Evolutionary conservation across 1,284 basidiomycete genomes (phyloP), one percentile per base, ranked within the genome.

Genomic region (Inonotus hispidus): DNA sequence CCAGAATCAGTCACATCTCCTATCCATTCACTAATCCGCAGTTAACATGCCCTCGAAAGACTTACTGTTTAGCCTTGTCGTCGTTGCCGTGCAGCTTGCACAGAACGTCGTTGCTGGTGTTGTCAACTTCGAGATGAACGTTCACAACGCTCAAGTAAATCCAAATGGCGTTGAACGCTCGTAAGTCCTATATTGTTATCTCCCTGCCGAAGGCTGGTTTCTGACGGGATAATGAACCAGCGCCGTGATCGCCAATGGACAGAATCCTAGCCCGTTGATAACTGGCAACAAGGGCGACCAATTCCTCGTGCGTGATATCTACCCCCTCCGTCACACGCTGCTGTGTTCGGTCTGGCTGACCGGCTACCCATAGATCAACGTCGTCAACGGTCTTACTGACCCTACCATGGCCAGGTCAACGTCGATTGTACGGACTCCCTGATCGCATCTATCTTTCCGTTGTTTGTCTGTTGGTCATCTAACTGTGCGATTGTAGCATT

Each of bases 401-500:
- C 14, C 55, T n/a, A 60, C 64, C 3, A 67, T 69, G 66, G 39
- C 65, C 45, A 63, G 62, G 19, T 53, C 65, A 6, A 73, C 71
- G 23, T 67, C 68, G 11, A 67, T 72, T 21, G 72, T 69, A 59
- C 21, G 63, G 32, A 32, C 8, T 32, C 32, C 8, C 8, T 8
- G 8, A 32, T 8, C 8, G 32, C 32, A 32, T 32, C 32, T 55
- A 7, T 38, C 29, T 2, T 23, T 10, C 2, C 38, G 25, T 32
- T 13, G 21, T 6, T 4, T 11, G 2, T 49, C 21, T 2, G 19
- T 3, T 32, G 16, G 25, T 2, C 11, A 4, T 19, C 10, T 4
- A 38, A 39, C 19, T 43, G 29, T 47, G 23, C 14, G 14, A 29
- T 39, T 61, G 29, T 62, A 81, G 79, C 80, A 81, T 64, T 82